Percentiles rank a stretch among this genome's conserved stretches.
Evolutionary conservation across 768 basidiomycete genomes (phyloP).

Genomic region (Termitomyces sp.): DNA sequence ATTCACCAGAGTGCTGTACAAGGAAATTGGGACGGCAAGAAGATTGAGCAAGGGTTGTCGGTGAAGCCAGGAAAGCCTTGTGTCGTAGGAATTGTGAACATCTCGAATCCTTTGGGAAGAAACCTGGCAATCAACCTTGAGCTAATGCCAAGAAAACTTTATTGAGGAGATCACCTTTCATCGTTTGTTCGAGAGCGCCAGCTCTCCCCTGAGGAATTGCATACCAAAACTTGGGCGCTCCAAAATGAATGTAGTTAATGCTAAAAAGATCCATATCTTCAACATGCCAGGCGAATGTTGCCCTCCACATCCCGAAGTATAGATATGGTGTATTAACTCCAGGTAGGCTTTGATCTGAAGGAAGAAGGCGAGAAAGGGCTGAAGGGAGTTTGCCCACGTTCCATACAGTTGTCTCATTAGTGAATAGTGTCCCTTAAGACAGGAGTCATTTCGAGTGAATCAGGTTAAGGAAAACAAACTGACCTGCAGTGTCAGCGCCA

Average conservation of each 20-base stretch:
- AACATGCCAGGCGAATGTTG: conserved; percentile 98
- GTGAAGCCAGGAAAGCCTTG: conserved; percentile 94
- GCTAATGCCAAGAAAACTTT: neutral
- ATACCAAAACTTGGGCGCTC: conserved; percentile 97
- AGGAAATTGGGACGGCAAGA: conserved; percentile 82
- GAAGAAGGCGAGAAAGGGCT: conserved; percentile 77
- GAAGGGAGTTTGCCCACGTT: conserved; percentile 94
- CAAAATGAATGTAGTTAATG: conserved; percentile 99
- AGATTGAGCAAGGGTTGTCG: conserved; percentile 73
- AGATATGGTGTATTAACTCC: conserved; percentile 98
- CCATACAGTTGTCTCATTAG: conserved; percentile 80
- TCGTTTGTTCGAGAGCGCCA: conserved; percentile 78
- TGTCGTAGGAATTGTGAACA: conserved; percentile 96
- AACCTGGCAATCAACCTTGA: conserved; percentile 46
- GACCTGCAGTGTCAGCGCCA: conserved; percentile 93
- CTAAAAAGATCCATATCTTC: conserved; percentile 99
- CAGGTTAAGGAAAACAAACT: conserved; percentile 15
- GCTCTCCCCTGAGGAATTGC: conserved; percentile 88
- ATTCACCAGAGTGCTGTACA: conserved; percentile 93
- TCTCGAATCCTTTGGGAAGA: conserved; percentile 84
- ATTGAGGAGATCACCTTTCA: conserved; percentile 61
- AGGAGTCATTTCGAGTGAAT: neutral
- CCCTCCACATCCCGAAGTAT: conserved; percentile 99
- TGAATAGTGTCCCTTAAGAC: conserved; percentile 58
- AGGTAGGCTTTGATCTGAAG: conserved; percentile 70